Conservation (phyloP, 208 protist genomes). For the Trypanosomatidae sp. region DNA sequence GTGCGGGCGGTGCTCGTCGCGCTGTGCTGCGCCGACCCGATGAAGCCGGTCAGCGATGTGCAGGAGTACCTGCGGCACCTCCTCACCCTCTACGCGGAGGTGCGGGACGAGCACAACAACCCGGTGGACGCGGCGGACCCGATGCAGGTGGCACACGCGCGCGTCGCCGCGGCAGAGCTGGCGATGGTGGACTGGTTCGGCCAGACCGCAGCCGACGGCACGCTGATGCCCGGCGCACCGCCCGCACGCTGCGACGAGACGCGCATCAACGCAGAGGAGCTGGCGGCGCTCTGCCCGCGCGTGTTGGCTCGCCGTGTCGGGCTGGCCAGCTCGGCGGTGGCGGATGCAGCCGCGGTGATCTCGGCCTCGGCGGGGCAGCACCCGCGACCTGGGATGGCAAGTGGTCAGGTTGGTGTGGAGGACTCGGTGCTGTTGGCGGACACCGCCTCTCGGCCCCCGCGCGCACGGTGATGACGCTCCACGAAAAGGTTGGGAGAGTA, state of each 20-base stretch:
- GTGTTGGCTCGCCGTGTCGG: conserved; percentile 31
- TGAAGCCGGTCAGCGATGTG: conserved; percentile 31
- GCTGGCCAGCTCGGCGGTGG: background rate
- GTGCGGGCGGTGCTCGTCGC: conserved; percentile 39
- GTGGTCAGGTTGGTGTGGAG: too few species aligned
- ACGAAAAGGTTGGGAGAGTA: too few species aligned
- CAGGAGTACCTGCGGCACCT: conserved; percentile 47
- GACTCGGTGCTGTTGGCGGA: too few species aligned
- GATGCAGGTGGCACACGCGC: conserved; percentile 20
- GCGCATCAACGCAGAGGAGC: conserved; percentile 31
- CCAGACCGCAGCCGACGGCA: conserved; percentile 1
- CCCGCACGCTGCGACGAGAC: too few species aligned
- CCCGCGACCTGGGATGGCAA: too few species aligned
- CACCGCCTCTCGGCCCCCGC: too few species aligned
- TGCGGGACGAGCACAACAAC: conserved; percentile 19
- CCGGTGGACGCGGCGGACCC: conserved; percentile 22
- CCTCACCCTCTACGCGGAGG: conserved; percentile 36
- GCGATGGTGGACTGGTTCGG: conserved; percentile 26
- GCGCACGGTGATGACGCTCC: too few species aligned
- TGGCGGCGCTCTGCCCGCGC: conserved; percentile 44
- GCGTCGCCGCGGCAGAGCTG: conserved; percentile 17
- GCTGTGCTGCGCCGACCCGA: conserved; percentile 32
- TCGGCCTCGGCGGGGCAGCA: too few species aligned
- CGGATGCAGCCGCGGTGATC: background rate
- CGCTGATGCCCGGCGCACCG: too few species aligned